A percentile compares a stretch with the other conserved stretches of the same genome.
phyloP scores from a whole-genome alignment of 2,329 filamentous ascomycete genomes.

The Kalmusia sp. region DNA sequence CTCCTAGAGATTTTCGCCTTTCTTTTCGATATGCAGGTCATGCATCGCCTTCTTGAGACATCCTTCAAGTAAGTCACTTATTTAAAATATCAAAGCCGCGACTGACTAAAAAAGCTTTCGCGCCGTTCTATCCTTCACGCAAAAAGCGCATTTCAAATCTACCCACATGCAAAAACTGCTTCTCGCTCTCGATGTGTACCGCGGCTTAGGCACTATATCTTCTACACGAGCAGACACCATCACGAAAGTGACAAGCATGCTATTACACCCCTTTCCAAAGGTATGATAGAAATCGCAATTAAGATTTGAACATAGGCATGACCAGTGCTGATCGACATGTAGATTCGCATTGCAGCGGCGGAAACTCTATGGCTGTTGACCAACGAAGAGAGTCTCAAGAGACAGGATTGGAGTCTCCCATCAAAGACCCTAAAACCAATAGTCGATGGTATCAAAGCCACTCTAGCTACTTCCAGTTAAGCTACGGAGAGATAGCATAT shows the following conservation, averaged over 20 bases:
- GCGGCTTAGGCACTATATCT: conserved; percentile 66
- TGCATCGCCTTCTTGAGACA: conserved; percentile 46
- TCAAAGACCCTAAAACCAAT: conserved; percentile 39
- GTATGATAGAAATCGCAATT: conserved; percentile 49
- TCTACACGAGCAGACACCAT: conserved; percentile 63
- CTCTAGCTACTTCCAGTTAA: background rate
- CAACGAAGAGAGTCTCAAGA: conserved; percentile 41
- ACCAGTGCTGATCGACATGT: conserved; percentile 8
- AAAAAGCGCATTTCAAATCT: conserved; percentile 83
- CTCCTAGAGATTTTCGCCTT: conserved; percentile 80
- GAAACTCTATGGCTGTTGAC: conserved; percentile 51
- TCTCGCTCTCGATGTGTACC: conserved; percentile 81
- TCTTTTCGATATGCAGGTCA: conserved; percentile 60
- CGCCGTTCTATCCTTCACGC: conserved; percentile 71
- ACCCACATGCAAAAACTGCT: conserved; percentile 82
- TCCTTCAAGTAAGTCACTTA: conserved; percentile 61
- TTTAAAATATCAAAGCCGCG: background rate
- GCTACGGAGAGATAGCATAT: too few relatives aligned
- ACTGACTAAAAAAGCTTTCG: conserved; percentile 53
- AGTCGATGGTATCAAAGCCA: conserved; percentile 33
- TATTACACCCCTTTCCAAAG: conserved; percentile 83
- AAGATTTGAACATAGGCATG: background rate
- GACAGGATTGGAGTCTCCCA: conserved; percentile 44
- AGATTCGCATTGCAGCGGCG: conserved; percentile 48
- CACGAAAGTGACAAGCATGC: conserved; percentile 73